These are phyloP conservation scores for Agroathelia rolfsii DNA, from an alignment of 1,284 basidiomycete genomes.

Conservation along the genomic window DNA sequence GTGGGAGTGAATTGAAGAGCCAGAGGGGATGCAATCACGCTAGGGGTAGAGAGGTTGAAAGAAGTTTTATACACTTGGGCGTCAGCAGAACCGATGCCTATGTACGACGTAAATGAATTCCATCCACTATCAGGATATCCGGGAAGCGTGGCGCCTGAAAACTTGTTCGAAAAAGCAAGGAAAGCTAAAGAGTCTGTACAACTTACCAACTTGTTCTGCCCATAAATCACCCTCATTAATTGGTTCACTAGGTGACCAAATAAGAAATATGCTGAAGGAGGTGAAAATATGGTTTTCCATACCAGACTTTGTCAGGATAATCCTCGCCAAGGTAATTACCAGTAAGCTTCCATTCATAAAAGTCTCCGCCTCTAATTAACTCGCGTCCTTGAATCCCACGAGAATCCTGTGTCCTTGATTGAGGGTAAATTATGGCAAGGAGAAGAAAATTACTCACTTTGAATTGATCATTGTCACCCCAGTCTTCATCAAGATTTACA, in stretches of 20 bases:
- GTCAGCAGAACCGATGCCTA: slow-evolving; percentile 26
- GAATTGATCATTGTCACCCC: no score
- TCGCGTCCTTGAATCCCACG: slow-evolving; percentile 37
- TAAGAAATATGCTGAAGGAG: no score
- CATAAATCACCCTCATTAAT: slow-evolving; percentile 44
- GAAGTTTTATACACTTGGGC: slow-evolving; percentile 33
- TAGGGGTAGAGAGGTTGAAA: slow-evolving; percentile 31
- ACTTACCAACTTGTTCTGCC: slow-evolving; percentile 36
- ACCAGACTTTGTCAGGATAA: no score
- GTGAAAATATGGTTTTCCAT: no score
- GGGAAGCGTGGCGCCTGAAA: slow-evolving; percentile 32
- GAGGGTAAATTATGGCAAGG: slow-evolving; percentile 16
- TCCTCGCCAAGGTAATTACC: no score
- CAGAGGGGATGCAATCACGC: slow-evolving; percentile 28
- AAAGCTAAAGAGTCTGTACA: not conserved
- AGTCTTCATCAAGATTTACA: no score
- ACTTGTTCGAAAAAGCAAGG: not conserved
- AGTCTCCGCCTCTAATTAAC: slow-evolving; percentile 26
- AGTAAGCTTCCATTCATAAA: slow-evolving; percentile 36
- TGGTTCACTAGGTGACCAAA: no score
- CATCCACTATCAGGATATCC: slow-evolving; percentile 31
- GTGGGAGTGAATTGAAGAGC: slow-evolving; percentile 32
- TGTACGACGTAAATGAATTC: slow-evolving; percentile 26
- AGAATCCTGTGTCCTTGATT: slow-evolving; percentile 28
- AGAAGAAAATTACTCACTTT: not conserved